These are phyloP conservation scores for Fraxinus greggii DNA, from an alignment of 305 asterid species.

Conservation along the genomic window DNA sequence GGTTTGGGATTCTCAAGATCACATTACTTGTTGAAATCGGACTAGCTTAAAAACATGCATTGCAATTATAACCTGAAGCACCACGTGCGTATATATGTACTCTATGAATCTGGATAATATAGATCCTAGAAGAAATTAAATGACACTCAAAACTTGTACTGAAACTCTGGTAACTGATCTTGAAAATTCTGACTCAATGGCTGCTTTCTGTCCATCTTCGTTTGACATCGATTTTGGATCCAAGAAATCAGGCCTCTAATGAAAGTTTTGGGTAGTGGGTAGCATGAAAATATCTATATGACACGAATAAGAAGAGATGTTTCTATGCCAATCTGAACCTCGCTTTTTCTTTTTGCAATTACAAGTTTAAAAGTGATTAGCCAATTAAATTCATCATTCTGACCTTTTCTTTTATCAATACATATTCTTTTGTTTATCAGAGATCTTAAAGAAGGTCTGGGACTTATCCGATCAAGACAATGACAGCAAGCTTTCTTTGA, in stretches of 20 bases:
- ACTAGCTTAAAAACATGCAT: neutral
- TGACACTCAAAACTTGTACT: neutral
- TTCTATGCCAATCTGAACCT: neutral
- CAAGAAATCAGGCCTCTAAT: neutral
- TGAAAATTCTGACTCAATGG: neutral
- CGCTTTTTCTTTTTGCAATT: constrained; percentile 9
- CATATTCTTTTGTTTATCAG: constrained; percentile 45
- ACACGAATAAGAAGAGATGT: neutral
- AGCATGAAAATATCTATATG: neutral
- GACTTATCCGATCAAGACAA: constrained; percentile 96
- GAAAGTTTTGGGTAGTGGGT: neutral
- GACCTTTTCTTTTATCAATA: constrained; percentile 24
- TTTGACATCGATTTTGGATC: neutral
- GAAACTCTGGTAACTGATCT: neutral
- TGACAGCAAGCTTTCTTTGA: constrained; percentile 89
- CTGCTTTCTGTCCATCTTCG: neutral
- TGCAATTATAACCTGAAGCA: neutral
- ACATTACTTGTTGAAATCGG: neutral
- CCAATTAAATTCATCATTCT: neutral
- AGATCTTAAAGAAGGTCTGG: constrained; percentile 94
- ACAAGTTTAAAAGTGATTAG: neutral
- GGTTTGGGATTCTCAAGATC: neutral
- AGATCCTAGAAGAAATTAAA: constrained; percentile 3
- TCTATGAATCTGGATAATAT: neutral
- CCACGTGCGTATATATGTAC: neutral